These are phyloP conservation scores for Phytophthora litchii DNA, from an alignment of 352 stramenopile species.

Conservation along the genomic window DNA sequence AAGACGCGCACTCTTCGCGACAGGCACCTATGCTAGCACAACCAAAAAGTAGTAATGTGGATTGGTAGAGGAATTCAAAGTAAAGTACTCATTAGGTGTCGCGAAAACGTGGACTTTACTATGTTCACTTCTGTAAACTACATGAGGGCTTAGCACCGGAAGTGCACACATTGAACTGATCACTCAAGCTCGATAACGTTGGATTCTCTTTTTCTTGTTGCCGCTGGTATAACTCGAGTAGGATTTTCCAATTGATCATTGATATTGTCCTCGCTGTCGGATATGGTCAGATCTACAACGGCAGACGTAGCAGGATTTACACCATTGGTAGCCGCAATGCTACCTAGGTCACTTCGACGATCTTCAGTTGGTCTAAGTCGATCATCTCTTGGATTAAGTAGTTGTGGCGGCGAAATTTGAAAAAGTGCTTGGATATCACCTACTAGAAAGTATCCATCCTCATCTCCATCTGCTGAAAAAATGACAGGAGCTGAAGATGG, in stretches of 20 bases:
- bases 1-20: slow-evolving; percentile 9
- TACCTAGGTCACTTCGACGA: background rate
- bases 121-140: too few relatives aligned
- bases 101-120: too few relatives aligned
- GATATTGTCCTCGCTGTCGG: slow-evolving; percentile 35
- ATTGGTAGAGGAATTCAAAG: slow-evolving; percentile 27
- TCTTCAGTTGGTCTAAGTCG: background rate
- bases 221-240: slow-evolving; percentile 1
- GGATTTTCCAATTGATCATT: slow-evolving; percentile 17
- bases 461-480: slow-evolving; percentile 37
- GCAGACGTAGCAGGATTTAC: background rate
- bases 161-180: too few relatives aligned
- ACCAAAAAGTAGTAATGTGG: slow-evolving; percentile 19
- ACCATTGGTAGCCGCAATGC: background rate
- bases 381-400: background rate
- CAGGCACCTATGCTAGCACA: slow-evolving; percentile 7
- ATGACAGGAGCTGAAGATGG: slow-evolving; percentile 30
- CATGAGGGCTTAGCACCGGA: too few relatives aligned
- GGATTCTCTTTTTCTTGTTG: slow-evolving; percentile 20
- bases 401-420: slow-evolving; percentile 9
- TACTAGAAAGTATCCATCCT: slow-evolving; percentile 54
- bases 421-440: slow-evolving; percentile 56
- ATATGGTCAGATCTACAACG: slow-evolving; percentile 43
- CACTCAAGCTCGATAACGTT: slow-evolving; percentile 51
- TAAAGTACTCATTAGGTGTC: too few relatives aligned